phyloP scores from a whole-genome alignment of 2,329 filamentous ascomycete species.

The Ilyonectria destructans region DNA sequence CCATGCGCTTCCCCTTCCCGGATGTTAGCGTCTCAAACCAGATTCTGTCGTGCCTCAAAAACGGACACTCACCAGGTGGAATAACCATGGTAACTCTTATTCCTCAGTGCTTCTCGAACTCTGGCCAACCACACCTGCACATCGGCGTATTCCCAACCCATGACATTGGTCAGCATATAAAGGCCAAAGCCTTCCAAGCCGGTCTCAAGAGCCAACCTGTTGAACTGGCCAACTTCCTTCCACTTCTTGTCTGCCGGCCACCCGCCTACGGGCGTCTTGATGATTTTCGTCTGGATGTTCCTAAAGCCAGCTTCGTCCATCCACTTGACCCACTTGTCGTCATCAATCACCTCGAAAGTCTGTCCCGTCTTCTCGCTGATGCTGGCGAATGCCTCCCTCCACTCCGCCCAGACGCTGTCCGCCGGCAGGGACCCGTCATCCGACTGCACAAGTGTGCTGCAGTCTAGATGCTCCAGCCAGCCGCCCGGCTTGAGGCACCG shows the following conservation, averaged over 20 bases:
- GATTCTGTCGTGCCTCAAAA: not conserved
- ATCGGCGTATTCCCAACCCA: conserved; percentile 15
- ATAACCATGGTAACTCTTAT: conserved; percentile 5
- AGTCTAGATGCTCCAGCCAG: conserved; percentile 52
- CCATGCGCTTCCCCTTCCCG: not conserved
- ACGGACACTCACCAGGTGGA: not conserved
- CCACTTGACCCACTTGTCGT: not conserved
- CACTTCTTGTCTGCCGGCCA: conserved; percentile 41
- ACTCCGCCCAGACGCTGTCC: conserved; percentile 42
- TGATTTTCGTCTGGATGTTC: not conserved
- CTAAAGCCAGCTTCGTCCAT: conserved; percentile 6
- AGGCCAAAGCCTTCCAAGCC: conserved; percentile 52
- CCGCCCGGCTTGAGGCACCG: conserved; percentile 71
- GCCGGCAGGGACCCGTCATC: conserved; percentile 48
- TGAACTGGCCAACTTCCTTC: conserved; percentile 50
- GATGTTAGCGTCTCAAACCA: not conserved
- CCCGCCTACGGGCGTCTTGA: conserved; percentile 43
- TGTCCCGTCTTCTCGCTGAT: conserved; percentile 41
- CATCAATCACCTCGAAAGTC: conserved; percentile 33
- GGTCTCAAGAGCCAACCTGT: conserved; percentile 50
- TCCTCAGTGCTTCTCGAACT: conserved; percentile 7
- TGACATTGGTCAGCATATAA: conserved; percentile 1
- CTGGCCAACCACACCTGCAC: conserved; percentile 1
- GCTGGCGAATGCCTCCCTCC: conserved; percentile 32
- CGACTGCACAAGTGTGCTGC: conserved; percentile 38